A percentile compares a stretch with the other conserved stretches of the same genome.
phyloP scores from a whole-genome alignment of 1,284 basidiomycete species.

The Athelia sp. region DNA sequence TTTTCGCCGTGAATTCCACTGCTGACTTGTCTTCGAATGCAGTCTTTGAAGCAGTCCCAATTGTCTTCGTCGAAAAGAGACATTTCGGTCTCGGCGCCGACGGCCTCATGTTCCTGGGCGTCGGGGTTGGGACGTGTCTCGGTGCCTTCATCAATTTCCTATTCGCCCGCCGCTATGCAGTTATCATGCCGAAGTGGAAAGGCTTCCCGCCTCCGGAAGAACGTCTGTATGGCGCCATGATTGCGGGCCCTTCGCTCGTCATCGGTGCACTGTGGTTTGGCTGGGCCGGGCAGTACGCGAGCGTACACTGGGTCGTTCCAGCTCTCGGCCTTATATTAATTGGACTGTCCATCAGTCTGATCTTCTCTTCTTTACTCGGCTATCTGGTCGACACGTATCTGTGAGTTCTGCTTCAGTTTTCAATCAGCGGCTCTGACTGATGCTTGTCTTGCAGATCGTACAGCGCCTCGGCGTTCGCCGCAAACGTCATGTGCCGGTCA shows the following conservation, averaged over 20 bases:
- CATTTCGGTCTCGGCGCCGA: constrained; percentile 51
- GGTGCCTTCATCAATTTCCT: constrained; percentile 42
- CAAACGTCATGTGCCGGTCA: constrained; percentile 65
- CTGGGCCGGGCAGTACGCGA: constrained; percentile 57
- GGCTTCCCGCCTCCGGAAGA: constrained; percentile 59
- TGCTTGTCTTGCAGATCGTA: constrained; percentile 34
- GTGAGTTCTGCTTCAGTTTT: constrained; percentile 16
- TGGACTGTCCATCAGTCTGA: constrained; percentile 48
- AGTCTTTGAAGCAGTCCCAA: constrained; percentile 59
- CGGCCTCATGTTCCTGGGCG: constrained; percentile 68
- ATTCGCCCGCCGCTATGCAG: constrained; percentile 33
- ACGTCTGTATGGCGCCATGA: constrained; percentile 48
- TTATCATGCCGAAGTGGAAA: constrained; percentile 44
- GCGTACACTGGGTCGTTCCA: constrained; percentile 58
- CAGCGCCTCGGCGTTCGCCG: constrained; percentile 69
- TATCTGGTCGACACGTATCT: constrained; percentile 62
- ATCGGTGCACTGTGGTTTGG: constrained; percentile 57
- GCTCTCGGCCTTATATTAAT: constrained; percentile 47
- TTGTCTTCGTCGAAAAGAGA: constrained; percentile 46
- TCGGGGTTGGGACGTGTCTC: constrained; percentile 59
- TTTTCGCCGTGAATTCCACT: not conserved
- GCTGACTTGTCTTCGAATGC: constrained; percentile 19
- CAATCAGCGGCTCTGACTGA: not conserved
- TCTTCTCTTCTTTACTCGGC: constrained; percentile 63
- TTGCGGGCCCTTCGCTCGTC: constrained; percentile 46